Percentiles rank a stretch among this genome's conserved stretches.
Conservation (phyloP, 495 filamentous ascomycete species). For the Cryomyces minteri region DNA sequence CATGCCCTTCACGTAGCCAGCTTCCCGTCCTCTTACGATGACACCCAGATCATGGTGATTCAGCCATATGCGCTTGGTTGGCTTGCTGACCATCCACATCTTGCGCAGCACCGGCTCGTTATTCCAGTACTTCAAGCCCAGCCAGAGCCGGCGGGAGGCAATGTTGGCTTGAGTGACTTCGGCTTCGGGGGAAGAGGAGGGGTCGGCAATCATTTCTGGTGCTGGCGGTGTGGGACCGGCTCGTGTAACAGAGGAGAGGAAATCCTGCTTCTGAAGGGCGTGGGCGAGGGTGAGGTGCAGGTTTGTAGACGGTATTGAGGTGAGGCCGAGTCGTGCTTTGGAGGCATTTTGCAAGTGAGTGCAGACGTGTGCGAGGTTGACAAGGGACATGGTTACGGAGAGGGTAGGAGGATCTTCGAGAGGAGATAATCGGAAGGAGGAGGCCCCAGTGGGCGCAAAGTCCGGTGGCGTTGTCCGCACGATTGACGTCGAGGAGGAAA, state of each 20-base stretch:
- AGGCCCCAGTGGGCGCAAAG: neutral
- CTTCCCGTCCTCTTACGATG: slow-evolving; percentile 46
- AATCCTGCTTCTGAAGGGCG: slow-evolving; percentile 64
- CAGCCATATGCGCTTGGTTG: slow-evolving; percentile 53
- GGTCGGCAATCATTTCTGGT: neutral
- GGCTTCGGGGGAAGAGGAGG: slow-evolving; percentile 14
- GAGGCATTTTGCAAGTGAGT: slow-evolving; percentile 91
- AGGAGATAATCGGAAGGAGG: neutral
- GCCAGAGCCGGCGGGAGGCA: slow-evolving; percentile 61
- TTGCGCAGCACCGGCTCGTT: slow-evolving; percentile 59
- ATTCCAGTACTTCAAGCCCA: slow-evolving; percentile 87
- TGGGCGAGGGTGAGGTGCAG: slow-evolving; percentile 61
- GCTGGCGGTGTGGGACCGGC: slow-evolving; percentile 48
- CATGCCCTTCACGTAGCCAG: slow-evolving; percentile 49
- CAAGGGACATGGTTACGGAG: slow-evolving; percentile 56
- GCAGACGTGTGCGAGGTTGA: slow-evolving; percentile 61
- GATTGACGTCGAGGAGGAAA: neutral
- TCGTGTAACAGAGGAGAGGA: slow-evolving; percentile 65
- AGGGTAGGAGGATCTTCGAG: slow-evolving; percentile 1
- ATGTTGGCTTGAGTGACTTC: slow-evolving; percentile 63
- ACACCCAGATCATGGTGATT: slow-evolving; percentile 35
- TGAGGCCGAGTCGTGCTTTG: slow-evolving; percentile 67
- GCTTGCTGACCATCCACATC: slow-evolving; percentile 46
- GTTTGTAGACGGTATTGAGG: slow-evolving; percentile 67
- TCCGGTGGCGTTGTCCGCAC: too few species aligned